Percentiles rank a stretch among this genome's conserved stretches.
phyloP scores from a whole-genome alignment of 768 basidiomycete species.

The Tylopilus rubrobrunneus region DNA sequence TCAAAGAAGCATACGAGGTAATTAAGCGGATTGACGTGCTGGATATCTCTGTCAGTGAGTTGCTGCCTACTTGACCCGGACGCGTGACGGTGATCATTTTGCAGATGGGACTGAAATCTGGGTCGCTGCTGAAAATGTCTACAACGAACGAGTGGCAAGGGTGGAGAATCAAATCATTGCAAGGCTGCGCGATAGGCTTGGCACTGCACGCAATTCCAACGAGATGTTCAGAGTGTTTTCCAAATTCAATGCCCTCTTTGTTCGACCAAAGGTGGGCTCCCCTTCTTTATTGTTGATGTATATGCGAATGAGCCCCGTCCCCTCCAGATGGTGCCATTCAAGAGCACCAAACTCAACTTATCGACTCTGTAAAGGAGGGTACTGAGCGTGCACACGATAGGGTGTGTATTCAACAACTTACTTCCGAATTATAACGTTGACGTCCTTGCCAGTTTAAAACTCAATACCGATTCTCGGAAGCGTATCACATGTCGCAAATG shows the following conservation, averaged over 20 bases:
- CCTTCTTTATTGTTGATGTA: not conserved
- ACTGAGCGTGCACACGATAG: constrained; percentile 95
- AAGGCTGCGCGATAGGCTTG: constrained; percentile 82
- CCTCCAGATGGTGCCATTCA: constrained; percentile 92
- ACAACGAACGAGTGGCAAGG: constrained; percentile 94
- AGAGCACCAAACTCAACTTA: constrained; percentile 98
- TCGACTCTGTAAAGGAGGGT: constrained; percentile 98
- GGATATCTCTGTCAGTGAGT: constrained; percentile 85
- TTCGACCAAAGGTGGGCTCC: constrained; percentile 78
- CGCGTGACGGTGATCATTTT: constrained; percentile 1
- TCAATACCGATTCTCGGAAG: constrained; percentile 92
- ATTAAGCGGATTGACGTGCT: constrained; percentile 95
- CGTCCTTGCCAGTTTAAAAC: constrained; percentile 71
- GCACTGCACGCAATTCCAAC: constrained; percentile 94
- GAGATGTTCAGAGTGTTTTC: constrained; percentile 99
- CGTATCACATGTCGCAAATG: constrained; percentile 98
- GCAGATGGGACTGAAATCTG: constrained; percentile 96
- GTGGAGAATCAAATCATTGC: constrained; percentile 99
- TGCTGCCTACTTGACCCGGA: not conserved
- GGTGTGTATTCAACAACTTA: constrained; percentile 33
- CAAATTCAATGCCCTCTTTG: constrained; percentile 96
- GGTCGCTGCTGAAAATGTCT: constrained; percentile 95
- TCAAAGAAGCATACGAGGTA: constrained; percentile 94
- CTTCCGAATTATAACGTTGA: not conserved
- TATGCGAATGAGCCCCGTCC: not conserved